Conservation (phyloP, 345 rosid genomes). For the Citrus glauca region DNA sequence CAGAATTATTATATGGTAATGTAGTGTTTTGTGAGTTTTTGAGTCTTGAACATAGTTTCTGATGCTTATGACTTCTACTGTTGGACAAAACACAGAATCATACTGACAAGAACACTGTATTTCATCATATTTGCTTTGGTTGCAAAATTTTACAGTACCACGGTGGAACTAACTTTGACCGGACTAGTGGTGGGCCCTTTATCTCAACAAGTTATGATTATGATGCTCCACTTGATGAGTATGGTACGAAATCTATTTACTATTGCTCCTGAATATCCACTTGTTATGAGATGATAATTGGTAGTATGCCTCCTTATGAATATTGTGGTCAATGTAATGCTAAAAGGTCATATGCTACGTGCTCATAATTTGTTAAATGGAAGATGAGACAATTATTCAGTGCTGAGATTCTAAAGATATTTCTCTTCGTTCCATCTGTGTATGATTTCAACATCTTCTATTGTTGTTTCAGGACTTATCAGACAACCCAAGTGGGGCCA, state of each 20-base stretch:
- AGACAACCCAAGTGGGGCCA: slow-evolving; percentile 99
- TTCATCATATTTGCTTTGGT: slow-evolving; percentile 15
- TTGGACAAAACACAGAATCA: neutral
- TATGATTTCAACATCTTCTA: neutral
- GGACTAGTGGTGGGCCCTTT: slow-evolving; percentile 83
- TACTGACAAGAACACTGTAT: slow-evolving; percentile 6
- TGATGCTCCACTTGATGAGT: slow-evolving; percentile 97
- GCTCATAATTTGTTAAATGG: neutral
- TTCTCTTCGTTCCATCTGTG: neutral
- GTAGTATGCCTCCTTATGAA: neutral
- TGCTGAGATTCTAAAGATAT: neutral
- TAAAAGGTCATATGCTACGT: neutral
- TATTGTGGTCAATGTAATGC: neutral
- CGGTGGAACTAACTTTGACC: slow-evolving; percentile 94
- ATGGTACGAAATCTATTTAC: slow-evolving; percentile 43
- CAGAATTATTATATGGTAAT: slow-evolving; percentile 96
- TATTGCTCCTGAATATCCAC: neutral
- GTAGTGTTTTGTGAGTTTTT: neutral
- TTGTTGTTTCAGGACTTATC: slow-evolving; percentile 50
- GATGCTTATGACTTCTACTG: neutral
- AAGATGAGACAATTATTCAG: neutral
- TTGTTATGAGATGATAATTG: neutral
- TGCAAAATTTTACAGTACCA: slow-evolving; percentile 56
- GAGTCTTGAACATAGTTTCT: neutral
- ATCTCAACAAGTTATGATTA: slow-evolving; percentile 92